A percentile compares a stretch with the other conserved stretches of the same genome.
Evolutionary conservation across 495 filamentous ascomycete species (phyloP).

Genomic region (Parathielavia hyrcaniae): DNA sequence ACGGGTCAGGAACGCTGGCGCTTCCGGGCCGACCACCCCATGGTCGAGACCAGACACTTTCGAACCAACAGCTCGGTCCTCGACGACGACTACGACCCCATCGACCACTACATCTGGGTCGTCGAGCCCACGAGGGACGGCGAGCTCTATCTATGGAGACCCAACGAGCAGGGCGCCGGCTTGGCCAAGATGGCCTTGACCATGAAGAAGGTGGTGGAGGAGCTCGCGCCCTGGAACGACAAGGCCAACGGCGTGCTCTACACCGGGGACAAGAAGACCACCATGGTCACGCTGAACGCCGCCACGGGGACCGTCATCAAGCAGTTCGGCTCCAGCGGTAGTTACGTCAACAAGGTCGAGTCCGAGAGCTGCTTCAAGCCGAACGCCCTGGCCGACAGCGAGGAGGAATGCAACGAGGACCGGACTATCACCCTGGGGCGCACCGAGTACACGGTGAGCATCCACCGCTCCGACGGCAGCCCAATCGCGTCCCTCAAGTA

Average conservation of each 20-base stretch:
- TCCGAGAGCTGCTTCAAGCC: constrained; percentile 52
- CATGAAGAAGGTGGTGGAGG: constrained; percentile 76
- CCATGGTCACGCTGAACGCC: constrained; percentile 81
- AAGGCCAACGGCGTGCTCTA: constrained; percentile 71
- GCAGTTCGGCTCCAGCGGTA: constrained; percentile 43
- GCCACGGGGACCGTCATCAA: constrained; percentile 65
- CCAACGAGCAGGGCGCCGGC: constrained; percentile 59
- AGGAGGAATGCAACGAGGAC: constrained; percentile 65
- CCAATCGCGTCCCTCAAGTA: constrained; percentile 86
- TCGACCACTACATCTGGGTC: constrained; percentile 90
- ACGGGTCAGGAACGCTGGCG: constrained; percentile 79
- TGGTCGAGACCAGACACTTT: constrained; percentile 86
- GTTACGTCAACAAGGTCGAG: constrained; percentile 41
- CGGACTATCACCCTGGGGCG: constrained; percentile 72
- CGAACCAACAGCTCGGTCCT: constrained; percentile 58
- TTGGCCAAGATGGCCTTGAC: constrained; percentile 76
- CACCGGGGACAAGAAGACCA: constrained; percentile 84
- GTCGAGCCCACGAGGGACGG: constrained; percentile 89
- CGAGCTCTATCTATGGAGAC: constrained; percentile 79
- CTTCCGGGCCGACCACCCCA: constrained; percentile 71
- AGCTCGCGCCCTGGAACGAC: constrained; percentile 57
- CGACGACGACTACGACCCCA: constrained; percentile 51
- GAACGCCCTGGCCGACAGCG: constrained; percentile 56
- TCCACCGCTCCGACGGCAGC: constrained; percentile 68
- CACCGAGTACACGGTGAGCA: constrained; percentile 80